Evolutionary conservation across 352 stramenopile species (phyloP), one percentile per base, ranked within the genome.

Genomic region (Globisporangium recalcitrans): DNA sequence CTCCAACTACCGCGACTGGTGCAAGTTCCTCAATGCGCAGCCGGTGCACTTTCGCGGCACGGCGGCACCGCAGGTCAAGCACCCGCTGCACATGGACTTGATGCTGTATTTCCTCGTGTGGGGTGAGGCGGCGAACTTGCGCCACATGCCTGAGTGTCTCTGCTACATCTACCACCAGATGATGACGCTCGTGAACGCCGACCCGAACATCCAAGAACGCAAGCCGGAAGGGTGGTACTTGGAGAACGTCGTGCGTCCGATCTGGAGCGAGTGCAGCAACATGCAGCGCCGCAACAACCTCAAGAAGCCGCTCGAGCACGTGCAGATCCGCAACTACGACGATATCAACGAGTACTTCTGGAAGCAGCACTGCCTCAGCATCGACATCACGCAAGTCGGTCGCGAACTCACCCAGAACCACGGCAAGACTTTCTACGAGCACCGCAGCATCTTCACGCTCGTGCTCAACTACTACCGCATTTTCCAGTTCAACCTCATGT

Each of bases 51-150:
- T 74, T 53, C 36, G 42, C n/a, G 67, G 64, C 19, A 10, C 22
- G 0, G 60, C 24, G 36, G 49, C 26, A 40, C 58, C 56, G n/a
- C 60, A 55, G 16, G 49, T 80, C 38, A 72, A 67, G 60, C 62
- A 71, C 44, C 48, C 69, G 38, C 61, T 86, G 69, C 68, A 91
- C 60, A 91, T 91, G 91, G 95, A 99, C 77, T 70, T 99, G 5
- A 95, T 98, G 58, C 71, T 99, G 5, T 98, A 96, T 64, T 98
- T 99, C 52, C 95, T 97, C 47, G 90, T 98, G 54, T 99, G 96
- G 96, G 96, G 96, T 10, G 96, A 99, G 80, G 87, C 85, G 0
- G 93, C 79, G n/a, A 99, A 99, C 70, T 71, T 99, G 26, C 82
- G 95, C 22, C 95, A 98, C 73, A 98, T 99, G 88, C 93, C 96